These are phyloP conservation scores for Gypsophila paniculata DNA, from an alignment of 179 eudicot genomes.

Conservation along the genomic window DNA sequence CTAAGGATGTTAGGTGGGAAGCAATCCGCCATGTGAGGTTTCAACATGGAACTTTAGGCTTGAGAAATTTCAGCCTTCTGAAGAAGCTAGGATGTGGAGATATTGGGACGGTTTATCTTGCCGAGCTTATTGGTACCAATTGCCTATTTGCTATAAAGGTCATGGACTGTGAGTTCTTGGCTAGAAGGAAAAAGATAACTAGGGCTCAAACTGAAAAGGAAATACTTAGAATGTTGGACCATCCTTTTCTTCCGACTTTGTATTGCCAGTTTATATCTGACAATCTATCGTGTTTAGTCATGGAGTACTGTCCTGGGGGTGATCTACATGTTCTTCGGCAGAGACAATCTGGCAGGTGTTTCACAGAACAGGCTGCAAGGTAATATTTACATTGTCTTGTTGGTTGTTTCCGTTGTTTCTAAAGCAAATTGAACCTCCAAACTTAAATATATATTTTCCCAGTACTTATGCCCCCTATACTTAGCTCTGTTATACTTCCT, in stretches of 20 bases:
- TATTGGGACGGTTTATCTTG: conserved; percentile 53
- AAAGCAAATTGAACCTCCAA: background rate
- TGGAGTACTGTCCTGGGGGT: conserved; percentile 57
- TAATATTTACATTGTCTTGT: conserved; percentile 17
- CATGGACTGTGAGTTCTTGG: conserved; percentile 51
- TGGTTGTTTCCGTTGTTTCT: background rate
- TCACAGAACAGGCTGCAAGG: conserved; percentile 56
- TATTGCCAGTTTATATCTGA: conserved; percentile 47
- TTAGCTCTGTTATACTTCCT: background rate
- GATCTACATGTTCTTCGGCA: conserved; percentile 53
- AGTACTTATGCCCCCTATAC: background rate
- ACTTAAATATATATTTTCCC: background rate
- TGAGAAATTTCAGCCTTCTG: conserved; percentile 44
- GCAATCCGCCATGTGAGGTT: conserved; percentile 39
- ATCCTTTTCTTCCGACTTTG: conserved; percentile 52
- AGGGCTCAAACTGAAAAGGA: conserved; percentile 53
- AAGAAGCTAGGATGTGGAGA: conserved; percentile 59
- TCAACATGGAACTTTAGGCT: conserved; percentile 41
- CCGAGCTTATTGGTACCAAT: conserved; percentile 43
- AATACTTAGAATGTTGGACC: conserved; percentile 50
- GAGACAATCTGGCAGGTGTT: conserved; percentile 49
- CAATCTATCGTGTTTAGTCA: conserved; percentile 49
- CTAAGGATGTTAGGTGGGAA: conserved; percentile 50
- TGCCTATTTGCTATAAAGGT: conserved; percentile 50
- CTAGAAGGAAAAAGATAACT: conserved; percentile 42